Conservation (phyloP, 2,329 filamentous ascomycete genomes). For the Plectosphaerella cucumerina region DNA sequence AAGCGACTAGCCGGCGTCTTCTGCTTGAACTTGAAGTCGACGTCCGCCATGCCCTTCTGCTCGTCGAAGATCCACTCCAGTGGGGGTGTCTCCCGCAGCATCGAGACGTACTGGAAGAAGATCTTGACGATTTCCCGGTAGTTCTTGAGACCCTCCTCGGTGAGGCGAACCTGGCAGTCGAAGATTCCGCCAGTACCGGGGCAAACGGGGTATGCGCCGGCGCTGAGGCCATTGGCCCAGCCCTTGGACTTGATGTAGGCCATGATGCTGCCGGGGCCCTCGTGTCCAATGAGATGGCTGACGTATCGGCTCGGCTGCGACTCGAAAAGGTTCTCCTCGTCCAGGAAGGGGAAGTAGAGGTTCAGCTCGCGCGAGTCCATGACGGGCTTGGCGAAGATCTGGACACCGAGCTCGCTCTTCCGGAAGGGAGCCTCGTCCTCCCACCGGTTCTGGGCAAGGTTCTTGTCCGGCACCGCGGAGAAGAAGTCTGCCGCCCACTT, state of each 20-base stretch:
- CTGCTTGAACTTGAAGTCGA: slow-evolving; percentile 92
- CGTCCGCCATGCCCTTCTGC: slow-evolving; percentile 82
- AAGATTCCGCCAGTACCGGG: slow-evolving; percentile 75
- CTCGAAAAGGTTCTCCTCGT: slow-evolving; percentile 76
- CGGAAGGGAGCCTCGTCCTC: slow-evolving; percentile 45
- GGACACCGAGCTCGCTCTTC: slow-evolving; percentile 51
- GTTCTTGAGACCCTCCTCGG: slow-evolving; percentile 75
- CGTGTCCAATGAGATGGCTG: slow-evolving; percentile 85
- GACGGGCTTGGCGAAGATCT: slow-evolving; percentile 85
- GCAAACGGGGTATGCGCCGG: slow-evolving; percentile 71
- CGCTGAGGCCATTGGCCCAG: slow-evolving; percentile 80
- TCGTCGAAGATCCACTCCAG: slow-evolving; percentile 94
- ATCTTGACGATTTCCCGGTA: slow-evolving; percentile 79
- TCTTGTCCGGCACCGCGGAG: slow-evolving; percentile 75
- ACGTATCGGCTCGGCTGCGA: slow-evolving; percentile 82
- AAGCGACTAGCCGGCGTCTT: slow-evolving; percentile 88
- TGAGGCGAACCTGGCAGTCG: slow-evolving; percentile 73
- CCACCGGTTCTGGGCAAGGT: slow-evolving; percentile 60
- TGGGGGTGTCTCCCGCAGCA: slow-evolving; percentile 75
- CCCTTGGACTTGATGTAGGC: slow-evolving; percentile 86
- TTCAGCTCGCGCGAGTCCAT: slow-evolving; percentile 81
- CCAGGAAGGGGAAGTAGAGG: slow-evolving; percentile 78
- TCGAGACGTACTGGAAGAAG: slow-evolving; percentile 86
- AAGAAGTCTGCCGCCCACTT: slow-evolving; percentile 83
- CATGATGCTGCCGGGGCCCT: slow-evolving; percentile 88